Percentiles rank a stretch among this genome's conserved stretches.
Evolutionary conservation across 495 filamentous ascomycete genomes (phyloP).

Genomic region (Daldinia concentrica): DNA sequence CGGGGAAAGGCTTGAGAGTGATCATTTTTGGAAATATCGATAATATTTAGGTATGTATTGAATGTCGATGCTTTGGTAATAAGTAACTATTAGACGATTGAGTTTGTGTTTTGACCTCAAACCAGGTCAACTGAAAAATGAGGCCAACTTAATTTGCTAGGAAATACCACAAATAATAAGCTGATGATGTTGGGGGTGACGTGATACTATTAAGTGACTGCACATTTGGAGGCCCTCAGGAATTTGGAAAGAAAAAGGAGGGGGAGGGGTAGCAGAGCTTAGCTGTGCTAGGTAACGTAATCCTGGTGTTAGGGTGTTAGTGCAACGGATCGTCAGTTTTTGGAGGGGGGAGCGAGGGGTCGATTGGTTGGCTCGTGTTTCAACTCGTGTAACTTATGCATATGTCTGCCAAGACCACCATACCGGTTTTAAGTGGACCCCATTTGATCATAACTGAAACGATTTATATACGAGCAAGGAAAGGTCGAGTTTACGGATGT

Average conservation of each 20-base stretch:
- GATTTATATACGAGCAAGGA: constrained; percentile 13
- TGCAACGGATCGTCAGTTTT: constrained; percentile 38
- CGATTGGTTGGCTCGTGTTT: constrained; percentile 29
- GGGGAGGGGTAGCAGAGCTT: constrained; percentile 41
- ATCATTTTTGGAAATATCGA: constrained; percentile 48
- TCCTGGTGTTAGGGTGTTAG: constrained; percentile 7
- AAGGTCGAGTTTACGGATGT: background rate
- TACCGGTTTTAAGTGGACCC: constrained; percentile 35
- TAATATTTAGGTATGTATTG: constrained; percentile 13
- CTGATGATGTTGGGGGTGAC: constrained; percentile 23
- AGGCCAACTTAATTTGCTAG: constrained; percentile 12
- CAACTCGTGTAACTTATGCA: constrained; percentile 29
- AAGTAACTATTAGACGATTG: background rate
- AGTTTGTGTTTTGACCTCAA: constrained; percentile 9
- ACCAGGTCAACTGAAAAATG: constrained; percentile 1
- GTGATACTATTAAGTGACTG: constrained; percentile 33
- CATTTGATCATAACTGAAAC: constrained; percentile 43
- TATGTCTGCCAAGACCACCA: constrained; percentile 33
- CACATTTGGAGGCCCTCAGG: constrained; percentile 16
- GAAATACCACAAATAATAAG: constrained; percentile 8
- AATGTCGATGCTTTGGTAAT: constrained; percentile 12
- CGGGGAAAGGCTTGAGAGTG: constrained; percentile 51
- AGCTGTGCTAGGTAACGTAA: constrained; percentile 24
- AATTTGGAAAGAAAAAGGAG: constrained; percentile 33
- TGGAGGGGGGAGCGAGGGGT: constrained; percentile 31